phyloP scores from a whole-genome alignment of 2,329 filamentous ascomycete genomes.

The Trichoderma gracile region DNA sequence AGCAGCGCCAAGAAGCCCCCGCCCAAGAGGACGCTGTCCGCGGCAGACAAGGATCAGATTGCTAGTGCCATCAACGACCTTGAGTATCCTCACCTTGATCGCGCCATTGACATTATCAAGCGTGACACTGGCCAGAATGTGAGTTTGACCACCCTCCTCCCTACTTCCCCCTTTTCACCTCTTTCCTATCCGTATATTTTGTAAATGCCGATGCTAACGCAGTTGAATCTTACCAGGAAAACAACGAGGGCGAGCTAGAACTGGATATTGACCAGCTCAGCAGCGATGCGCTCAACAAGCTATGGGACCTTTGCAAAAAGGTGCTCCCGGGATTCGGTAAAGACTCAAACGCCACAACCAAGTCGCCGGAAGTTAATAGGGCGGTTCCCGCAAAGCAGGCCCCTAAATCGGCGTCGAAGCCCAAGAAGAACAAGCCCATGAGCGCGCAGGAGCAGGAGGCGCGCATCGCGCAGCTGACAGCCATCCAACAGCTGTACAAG shows the following conservation, averaged over 20 bases:
- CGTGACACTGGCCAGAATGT: constrained; percentile 76
- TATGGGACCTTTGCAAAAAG: constrained; percentile 50
- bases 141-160: constrained; percentile 41
- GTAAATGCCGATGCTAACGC: not conserved
- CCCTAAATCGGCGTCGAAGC: constrained; percentile 47
- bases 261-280: constrained; percentile 61
- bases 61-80: constrained; percentile 82
- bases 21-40: constrained; percentile 59
- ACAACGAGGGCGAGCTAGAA: constrained; percentile 60
- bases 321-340: constrained; percentile 46
- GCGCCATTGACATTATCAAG: constrained; percentile 87
- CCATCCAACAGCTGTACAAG: constrained; percentile 50
- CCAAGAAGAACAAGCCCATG: constrained; percentile 76
- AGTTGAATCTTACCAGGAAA: constrained; percentile 46
- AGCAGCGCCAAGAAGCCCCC: constrained; percentile 48
- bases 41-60: constrained; percentile 86
- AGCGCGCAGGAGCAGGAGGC: constrained; percentile 68
- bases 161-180: not conserved
- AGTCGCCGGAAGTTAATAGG: constrained; percentile 38
- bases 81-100: constrained; percentile 72
- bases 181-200: no score
- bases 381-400: constrained; percentile 35
- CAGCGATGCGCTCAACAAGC: constrained; percentile 55
- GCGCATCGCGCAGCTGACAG: constrained; percentile 61
- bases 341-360: constrained; percentile 33